phyloP scores from a whole-genome alignment of 495 filamentous ascomycete genomes.

The Tuber microsphaerosporum region DNA sequence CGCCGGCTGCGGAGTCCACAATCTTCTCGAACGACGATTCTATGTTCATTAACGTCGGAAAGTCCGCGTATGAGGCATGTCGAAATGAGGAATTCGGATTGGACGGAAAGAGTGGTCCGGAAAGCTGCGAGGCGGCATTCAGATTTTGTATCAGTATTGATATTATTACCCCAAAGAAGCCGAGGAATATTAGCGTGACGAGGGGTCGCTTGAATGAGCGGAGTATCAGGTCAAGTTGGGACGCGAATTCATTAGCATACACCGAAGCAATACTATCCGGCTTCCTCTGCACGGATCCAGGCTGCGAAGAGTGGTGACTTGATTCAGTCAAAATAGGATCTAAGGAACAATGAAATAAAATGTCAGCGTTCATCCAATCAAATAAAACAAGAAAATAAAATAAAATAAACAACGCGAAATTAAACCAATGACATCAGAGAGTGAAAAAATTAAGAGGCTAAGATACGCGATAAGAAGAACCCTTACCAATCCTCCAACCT shows the following conservation, averaged over 20 bases:
- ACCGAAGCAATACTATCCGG: slow-evolving; percentile 38
- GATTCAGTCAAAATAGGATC: slow-evolving; percentile 36
- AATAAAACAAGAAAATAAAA: neutral
- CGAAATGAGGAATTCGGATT: slow-evolving; percentile 30
- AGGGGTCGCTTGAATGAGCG: slow-evolving; percentile 37
- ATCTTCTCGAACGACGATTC: slow-evolving; percentile 42
- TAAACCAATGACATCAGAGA: slow-evolving; percentile 7
- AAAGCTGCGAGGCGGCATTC: slow-evolving; percentile 7
- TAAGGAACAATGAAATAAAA: slow-evolving; percentile 1
- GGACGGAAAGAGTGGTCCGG: slow-evolving; percentile 11
- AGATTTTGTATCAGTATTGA: slow-evolving; percentile 23
- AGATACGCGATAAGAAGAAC: slow-evolving; percentile 19
- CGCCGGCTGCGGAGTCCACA: slow-evolving; percentile 40
- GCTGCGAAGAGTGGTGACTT: slow-evolving; percentile 30
- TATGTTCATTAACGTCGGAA: slow-evolving; percentile 41
- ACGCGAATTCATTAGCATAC: slow-evolving; percentile 40
- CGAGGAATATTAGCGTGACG: slow-evolving; percentile 35
- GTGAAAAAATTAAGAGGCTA: neutral
- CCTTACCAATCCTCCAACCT: slow-evolving; percentile 38
- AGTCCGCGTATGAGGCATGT: slow-evolving; percentile 36
- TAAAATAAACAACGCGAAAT: slow-evolving; percentile 2
- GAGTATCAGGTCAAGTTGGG: slow-evolving; percentile 36
- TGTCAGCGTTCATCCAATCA: neutral
- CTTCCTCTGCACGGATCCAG: slow-evolving; percentile 26
- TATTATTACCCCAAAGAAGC: slow-evolving; percentile 30